Evolutionary conservation across 2,329 filamentous ascomycete genomes (phyloP), one percentile per base, ranked within the genome.

Genomic region (Xylaria sp.): DNA sequence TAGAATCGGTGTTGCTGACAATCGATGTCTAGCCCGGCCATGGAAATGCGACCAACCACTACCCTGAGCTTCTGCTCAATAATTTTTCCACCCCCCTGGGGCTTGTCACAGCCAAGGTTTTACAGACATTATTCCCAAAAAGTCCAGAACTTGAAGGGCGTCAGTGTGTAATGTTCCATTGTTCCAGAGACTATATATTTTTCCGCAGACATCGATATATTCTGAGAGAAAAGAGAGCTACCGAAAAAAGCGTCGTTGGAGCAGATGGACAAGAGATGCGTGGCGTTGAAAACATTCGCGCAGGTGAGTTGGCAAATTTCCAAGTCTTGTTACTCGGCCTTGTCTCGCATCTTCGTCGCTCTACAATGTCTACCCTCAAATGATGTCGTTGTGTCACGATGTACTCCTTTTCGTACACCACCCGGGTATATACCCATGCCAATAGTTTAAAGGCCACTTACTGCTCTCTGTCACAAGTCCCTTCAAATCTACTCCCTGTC

Each of bases 61-160:
- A 93, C 77, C 94, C 94, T 0, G 68, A 98, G 81, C 85, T 98
- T 87, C 79, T 97, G 44, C 86, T 98, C 61, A 98, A 98, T 82
- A 95, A 96, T 79, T 99, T 99, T 85, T 92, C 92, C 76, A 99
- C 96, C 0, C 94, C 95, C 0, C 86, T 99, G 1, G 96, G 96
- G 82, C 85, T 97, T 10, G 84, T 98, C 48, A 94, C 94, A 0
- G 95, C 94, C 9, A 91, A 94, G 76, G 84, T 98, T 1, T 96
- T 99, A 83, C 88, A 91, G 72, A 89, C 87, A 0, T 81, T 97
- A 3, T 96, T 94, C 81, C 96, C 95, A 0, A 88, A 91, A 0
- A 88, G 89, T 52, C 95, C 96, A 0, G 93, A 98, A 76, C 84
- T 98, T 6, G 87, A 92, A 73, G 95, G 95, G 4, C 86, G 95